A percentile compares a stretch with the other conserved stretches of the same genome.
phyloP scores from a whole-genome alignment of 352 stramenopile species.

The Chrysophaeum taylorii region DNA sequence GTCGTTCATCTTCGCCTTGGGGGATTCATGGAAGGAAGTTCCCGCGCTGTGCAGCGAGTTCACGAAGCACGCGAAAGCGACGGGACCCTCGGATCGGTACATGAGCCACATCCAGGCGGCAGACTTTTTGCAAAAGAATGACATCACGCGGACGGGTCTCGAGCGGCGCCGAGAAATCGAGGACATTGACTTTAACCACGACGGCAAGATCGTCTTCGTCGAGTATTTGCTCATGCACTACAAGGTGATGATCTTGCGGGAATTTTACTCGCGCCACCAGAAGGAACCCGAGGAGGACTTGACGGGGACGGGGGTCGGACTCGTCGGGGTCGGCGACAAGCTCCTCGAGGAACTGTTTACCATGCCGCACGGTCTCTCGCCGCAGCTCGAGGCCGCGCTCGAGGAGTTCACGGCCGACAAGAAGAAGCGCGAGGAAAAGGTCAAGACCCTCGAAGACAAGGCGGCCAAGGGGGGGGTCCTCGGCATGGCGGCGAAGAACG shows the following conservation, averaged over 20 bases:
- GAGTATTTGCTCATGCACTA: conserved; percentile 34
- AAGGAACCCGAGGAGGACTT: conserved; percentile 25
- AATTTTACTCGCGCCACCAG: conserved; percentile 28
- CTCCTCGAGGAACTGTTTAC: conserved; percentile 31
- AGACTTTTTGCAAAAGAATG: conserved; percentile 10
- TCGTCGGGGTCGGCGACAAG: conserved; percentile 23
- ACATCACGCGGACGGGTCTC: neutral
- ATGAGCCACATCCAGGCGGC: conserved; percentile 16
- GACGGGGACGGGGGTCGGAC: conserved; percentile 24
- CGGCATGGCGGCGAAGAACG: conserved; percentile 9
- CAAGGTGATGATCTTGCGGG: conserved; percentile 31
- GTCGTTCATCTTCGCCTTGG: conserved; percentile 8
- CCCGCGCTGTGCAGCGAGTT: neutral
- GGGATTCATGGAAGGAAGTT: conserved; percentile 6
- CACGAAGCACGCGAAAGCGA: conserved; percentile 1
- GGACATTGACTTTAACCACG: conserved; percentile 4
- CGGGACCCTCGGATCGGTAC: neutral
- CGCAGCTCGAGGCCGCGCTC: conserved; percentile 21
- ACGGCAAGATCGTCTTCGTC: conserved; percentile 20
- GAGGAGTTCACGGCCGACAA: neutral
- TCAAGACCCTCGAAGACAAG: neutral
- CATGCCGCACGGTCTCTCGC: conserved; percentile 22
- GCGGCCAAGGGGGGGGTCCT: neutral
- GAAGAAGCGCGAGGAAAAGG: neutral
- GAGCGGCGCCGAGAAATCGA: neutral